Conservation (phyloP, 2,329 filamentous ascomycete genomes). For the Periconia sp. region DNA sequence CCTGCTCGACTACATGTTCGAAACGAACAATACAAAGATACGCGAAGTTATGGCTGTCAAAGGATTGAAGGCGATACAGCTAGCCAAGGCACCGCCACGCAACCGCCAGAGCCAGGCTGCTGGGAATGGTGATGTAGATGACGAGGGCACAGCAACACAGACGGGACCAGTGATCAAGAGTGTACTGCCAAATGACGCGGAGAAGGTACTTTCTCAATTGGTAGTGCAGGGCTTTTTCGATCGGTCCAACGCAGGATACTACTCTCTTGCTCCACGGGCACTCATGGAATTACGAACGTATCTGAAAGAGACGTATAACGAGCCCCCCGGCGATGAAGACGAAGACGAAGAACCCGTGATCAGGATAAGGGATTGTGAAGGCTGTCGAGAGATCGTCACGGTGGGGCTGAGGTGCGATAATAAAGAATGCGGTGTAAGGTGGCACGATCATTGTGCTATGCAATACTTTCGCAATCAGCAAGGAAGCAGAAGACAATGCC, state of each 20-base stretch:
- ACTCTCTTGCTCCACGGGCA: constrained; percentile 72
- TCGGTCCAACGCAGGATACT: constrained; percentile 70
- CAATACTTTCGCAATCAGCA: constrained; percentile 28
- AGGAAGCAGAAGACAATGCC: constrained; percentile 26
- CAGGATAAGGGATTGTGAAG: constrained; percentile 82
- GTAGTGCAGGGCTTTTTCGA: constrained; percentile 85
- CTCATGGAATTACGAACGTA: constrained; percentile 84
- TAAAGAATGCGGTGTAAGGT: constrained; percentile 29
- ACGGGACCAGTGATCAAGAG: constrained; percentile 45
- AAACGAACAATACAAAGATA: constrained; percentile 77
- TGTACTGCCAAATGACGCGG: constrained; percentile 76
- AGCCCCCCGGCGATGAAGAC: constrained; percentile 59
- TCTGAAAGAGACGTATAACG: constrained; percentile 89
- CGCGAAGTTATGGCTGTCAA: constrained; percentile 83
- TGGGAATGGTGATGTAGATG: constrained; percentile 24
- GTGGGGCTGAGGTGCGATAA: constrained; percentile 47
- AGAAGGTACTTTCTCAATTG: constrained; percentile 68
- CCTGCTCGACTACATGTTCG: constrained; percentile 88
- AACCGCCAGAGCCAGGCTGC: constrained; percentile 6
- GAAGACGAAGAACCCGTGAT: constrained; percentile 53
- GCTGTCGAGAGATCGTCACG: constrained; percentile 88
- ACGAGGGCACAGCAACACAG: constrained; percentile 34
- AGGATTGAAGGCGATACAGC: constrained; percentile 74
- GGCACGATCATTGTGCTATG: constrained; percentile 39
- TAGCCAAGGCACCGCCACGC: constrained; percentile 52